Evolutionary conservation across 2,329 filamentous ascomycete species (phyloP).

Genomic region (Colletotrichum aenigma): DNA sequence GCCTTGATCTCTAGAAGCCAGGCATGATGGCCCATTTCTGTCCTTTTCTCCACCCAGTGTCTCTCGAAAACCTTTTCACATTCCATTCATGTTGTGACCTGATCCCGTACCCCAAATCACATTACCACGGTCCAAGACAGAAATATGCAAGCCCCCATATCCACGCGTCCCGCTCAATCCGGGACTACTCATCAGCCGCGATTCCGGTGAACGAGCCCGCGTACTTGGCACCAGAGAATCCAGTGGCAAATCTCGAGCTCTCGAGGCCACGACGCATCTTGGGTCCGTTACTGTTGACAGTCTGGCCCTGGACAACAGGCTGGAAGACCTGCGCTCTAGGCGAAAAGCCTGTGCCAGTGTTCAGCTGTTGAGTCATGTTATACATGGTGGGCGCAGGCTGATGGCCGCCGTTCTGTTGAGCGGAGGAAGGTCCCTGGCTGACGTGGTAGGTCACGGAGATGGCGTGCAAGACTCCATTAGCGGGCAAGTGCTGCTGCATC

Average conservation of each 20-base stretch:
- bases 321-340: background rate
- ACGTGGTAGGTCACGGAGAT: slow-evolving; percentile 14
- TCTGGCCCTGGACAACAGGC: background rate
- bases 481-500: background rate
- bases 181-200: background rate
- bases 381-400: background rate
- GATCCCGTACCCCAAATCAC: background rate
- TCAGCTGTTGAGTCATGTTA: background rate
- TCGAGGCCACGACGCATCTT: background rate
- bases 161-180: background rate
- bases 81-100: background rate
- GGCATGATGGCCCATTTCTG: background rate
- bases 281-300: background rate
- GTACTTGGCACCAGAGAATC: background rate
- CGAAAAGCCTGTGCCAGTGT: background rate
- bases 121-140: background rate
- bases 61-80: background rate
- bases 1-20: background rate
- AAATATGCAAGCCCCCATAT: background rate
- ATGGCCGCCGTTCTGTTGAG: background rate
- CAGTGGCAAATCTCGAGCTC: slow-evolving; percentile 8
- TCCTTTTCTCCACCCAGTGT: background rate
- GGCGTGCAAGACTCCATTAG: background rate
- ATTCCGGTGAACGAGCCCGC: slow-evolving; percentile 6
- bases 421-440: background rate